phyloP scores from a whole-genome alignment of 1,284 basidiomycete species.

The Cryptococcus wingfieldii region DNA sequence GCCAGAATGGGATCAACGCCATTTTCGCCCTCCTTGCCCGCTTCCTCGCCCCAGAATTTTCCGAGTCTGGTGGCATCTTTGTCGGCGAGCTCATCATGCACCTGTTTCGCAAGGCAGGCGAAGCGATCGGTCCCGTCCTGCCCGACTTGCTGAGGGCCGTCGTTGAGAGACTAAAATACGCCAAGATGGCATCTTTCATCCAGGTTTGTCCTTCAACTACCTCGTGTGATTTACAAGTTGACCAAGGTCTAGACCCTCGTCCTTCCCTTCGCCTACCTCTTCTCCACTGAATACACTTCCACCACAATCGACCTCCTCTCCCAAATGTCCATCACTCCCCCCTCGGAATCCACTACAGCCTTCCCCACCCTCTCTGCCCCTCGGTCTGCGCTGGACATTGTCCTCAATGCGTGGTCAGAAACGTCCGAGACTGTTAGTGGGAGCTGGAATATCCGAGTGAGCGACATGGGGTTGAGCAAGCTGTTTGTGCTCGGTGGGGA shows the following conservation, averaged over 20 bases:
- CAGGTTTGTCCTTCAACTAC: conserved; percentile 55
- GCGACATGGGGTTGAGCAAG: conserved; percentile 73
- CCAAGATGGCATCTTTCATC: conserved; percentile 81
- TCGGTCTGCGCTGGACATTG: conserved; percentile 62
- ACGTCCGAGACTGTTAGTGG: conserved; percentile 91
- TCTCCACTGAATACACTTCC: conserved; percentile 70
- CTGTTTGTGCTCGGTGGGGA: conserved; percentile 60
- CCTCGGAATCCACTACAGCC: conserved; percentile 48
- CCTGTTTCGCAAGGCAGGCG: conserved; percentile 72
- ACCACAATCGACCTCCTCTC: conserved; percentile 72
- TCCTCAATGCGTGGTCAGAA: conserved; percentile 88
- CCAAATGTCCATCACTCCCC: conserved; percentile 51
- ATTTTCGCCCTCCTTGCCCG: conserved; percentile 70
- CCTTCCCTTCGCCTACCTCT: conserved; percentile 87
- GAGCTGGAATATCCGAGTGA: conserved; percentile 83
- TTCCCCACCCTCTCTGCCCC: not conserved
- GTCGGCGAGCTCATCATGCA: conserved; percentile 94
- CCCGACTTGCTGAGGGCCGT: conserved; percentile 82
- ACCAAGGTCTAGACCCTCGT: conserved; percentile 63
- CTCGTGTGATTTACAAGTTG: not conserved
- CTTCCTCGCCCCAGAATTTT: conserved; percentile 59
- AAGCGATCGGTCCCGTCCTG: conserved; percentile 61
- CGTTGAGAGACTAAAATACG: conserved; percentile 69
- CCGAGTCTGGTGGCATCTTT: conserved; percentile 79
- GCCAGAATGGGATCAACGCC: conserved; percentile 68